Percentiles rank a stretch among this genome's conserved stretches.
Evolutionary conservation across 2,329 filamentous ascomycete species (phyloP).

Genomic region (Aspergillus puulaauensis): DNA sequence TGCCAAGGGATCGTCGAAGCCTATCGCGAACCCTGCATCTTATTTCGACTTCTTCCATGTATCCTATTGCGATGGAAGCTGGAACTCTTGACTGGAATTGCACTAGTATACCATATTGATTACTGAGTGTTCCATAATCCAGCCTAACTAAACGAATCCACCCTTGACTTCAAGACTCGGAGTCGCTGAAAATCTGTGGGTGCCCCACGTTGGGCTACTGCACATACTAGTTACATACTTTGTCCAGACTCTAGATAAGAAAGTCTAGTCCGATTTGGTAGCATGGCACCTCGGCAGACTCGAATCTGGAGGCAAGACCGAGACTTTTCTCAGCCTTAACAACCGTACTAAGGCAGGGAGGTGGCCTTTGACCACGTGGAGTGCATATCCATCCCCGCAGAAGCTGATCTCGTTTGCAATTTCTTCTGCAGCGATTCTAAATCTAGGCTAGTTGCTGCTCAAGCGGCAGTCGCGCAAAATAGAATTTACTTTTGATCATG

Average conservation of each 20-base stretch:
- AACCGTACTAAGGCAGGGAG: background rate
- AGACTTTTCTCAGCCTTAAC: background rate
- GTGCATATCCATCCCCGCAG: background rate
- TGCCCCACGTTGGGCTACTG: too few relatives aligned
- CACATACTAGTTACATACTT: too few relatives aligned
- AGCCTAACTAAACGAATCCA: too few relatives aligned
- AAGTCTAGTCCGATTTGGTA: too few relatives aligned
- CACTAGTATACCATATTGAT: background rate
- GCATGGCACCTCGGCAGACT: background rate
- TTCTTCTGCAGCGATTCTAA: background rate
- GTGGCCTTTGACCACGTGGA: background rate
- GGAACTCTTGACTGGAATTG: background rate
- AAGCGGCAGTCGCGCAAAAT: too few relatives aligned
- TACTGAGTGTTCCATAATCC: background rate
- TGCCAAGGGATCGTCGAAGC: slow-evolving; percentile 10
- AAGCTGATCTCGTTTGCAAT: background rate
- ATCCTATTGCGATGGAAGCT: background rate
- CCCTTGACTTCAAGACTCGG: too few relatives aligned
- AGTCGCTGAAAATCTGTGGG: too few relatives aligned
- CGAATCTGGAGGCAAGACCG: background rate
- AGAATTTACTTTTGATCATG: too few relatives aligned
- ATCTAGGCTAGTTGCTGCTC: too few relatives aligned
- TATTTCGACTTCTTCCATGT: slow-evolving; percentile 4
- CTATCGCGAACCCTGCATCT: slow-evolving; percentile 5
- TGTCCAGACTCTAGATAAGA: too few relatives aligned